Conservation (phyloP, 2,329 filamentous ascomycete genomes). For the Epichloe elymi region DNA sequence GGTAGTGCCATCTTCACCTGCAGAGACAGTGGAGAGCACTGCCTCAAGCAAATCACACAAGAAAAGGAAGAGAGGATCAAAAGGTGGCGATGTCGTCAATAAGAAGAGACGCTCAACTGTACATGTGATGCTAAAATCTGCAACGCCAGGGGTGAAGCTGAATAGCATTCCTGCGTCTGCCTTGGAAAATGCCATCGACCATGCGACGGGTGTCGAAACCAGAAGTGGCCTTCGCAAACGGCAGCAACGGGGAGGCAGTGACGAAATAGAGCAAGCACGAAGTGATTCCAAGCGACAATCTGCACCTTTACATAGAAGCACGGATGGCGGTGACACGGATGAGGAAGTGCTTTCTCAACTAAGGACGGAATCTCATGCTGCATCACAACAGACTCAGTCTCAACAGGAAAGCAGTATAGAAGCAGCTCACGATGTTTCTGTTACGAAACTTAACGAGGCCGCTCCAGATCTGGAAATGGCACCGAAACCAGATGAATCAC, state of each 20-base stretch:
- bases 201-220: conserved; percentile 7
- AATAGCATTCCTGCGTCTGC: background rate
- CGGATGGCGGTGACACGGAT: conserved; percentile 23
- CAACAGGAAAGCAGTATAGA: conserved; percentile 5
- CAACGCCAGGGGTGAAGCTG: background rate
- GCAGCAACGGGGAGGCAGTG: conserved; percentile 2
- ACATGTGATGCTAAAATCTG: background rate
- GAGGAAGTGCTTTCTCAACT: conserved; percentile 30
- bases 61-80: conserved; percentile 19
- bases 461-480: background rate
- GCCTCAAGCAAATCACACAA: background rate
- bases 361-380: conserved; percentile 26
- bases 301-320: conserved; percentile 1
- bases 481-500: background rate
- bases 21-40: conserved; percentile 1
- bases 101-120: conserved; percentile 18
- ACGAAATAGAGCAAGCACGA: background rate
- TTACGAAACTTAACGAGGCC: background rate
- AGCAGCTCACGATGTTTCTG: background rate
- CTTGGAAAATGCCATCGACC: background rate
- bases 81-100: conserved; percentile 11
- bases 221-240: conserved; percentile 10
- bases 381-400: conserved; percentile 20
- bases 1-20: conserved; percentile 15
- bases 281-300: conserved; percentile 6